Conservation (phyloP, 176 grass and related monocot species). For the Cenchrus fungigraminus region DNA sequence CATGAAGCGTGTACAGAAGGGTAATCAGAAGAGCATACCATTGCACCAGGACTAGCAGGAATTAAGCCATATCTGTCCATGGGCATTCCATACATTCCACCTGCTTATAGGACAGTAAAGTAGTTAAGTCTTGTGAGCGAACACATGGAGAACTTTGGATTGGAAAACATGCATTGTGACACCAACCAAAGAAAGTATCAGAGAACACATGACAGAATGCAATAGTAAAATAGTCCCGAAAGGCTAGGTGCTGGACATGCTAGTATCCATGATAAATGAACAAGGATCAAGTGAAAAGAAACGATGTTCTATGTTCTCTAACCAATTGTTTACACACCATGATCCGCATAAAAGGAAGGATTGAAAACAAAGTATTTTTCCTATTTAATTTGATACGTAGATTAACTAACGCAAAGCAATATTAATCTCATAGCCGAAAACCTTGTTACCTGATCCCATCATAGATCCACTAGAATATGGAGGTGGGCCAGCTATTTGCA, state of each 20-base stretch:
- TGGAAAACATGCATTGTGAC: not conserved
- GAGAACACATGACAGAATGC: not conserved
- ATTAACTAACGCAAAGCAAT: not conserved
- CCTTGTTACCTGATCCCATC: conserved; percentile 63
- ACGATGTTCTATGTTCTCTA: not conserved
- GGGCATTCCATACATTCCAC: conserved; percentile 80
- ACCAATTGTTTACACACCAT: not conserved
- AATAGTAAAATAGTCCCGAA: not conserved
- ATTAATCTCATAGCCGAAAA: not conserved
- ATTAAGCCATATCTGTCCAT: conserved; percentile 77
- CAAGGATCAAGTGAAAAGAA: not conserved
- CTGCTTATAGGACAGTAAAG: conserved; percentile 48
- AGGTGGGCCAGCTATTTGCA: conserved; percentile 63
- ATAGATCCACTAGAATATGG: conserved; percentile 66
- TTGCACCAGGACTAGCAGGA: conserved; percentile 52
- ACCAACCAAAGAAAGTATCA: not conserved
- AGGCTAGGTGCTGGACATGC: not conserved
- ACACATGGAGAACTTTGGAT: not conserved
- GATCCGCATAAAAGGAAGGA: not conserved
- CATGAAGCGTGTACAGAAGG: not conserved
- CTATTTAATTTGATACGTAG: not conserved
- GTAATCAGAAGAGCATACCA: conserved; percentile 53
- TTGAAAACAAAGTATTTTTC: not conserved
- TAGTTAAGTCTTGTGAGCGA: not conserved
- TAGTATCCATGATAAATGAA: not conserved